Base-by-base conservation (phyloP, 1,284 basidiomycete species). In the Puccinia triticina region DNA sequence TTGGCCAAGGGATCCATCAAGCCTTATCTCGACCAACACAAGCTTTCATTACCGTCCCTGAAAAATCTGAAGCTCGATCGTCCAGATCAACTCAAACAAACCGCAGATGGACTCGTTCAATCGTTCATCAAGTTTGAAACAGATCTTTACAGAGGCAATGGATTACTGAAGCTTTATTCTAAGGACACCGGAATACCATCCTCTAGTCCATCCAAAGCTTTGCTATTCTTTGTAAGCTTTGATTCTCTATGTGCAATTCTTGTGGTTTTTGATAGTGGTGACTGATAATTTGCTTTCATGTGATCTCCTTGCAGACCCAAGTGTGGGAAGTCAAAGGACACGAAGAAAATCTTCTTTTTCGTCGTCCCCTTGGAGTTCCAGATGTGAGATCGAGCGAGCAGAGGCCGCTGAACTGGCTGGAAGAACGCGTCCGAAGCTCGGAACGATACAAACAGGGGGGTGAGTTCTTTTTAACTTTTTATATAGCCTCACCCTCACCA, bases 311-410 rank as follows among this genome's bases (percentile, higher is more conserved):
- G 29, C 32, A 79, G 77, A 79, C 66, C 53, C 77, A 79, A 55
- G 32, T 79, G 53, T 53, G 66, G 46, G 77, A 79, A 79, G 77
- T 79, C 23, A 79, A 79, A 79, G 77, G 77, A 14, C 66, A 79
- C 29, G 77, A 79, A 21, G 77, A 79, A 26, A 16, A 59, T 29
- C 64, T 71, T 29, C 48, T 32, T 26, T 55, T 37, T 40, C 77
- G 64, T 53, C 77, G 77, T n/a, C 77, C 77, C 16, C 61, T 57
- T 23, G 77, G 77, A 23, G 32, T 66, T 29, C 46, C 77, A 7
- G 26, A 53, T 40, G 16, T 16, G 23, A 23, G 4, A 14, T 50
- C 26, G 48, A 29, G 29, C 34, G 46, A 69, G 69, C 14, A 37
- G 29, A 1, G 23, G 37, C 23, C 46, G 7, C 48, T 40, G 34